Percentiles rank a stretch among this genome's conserved stretches.
Evolutionary conservation across 176 grass and related monocot species (phyloP).

Genomic region (Lolium perenne): DNA sequence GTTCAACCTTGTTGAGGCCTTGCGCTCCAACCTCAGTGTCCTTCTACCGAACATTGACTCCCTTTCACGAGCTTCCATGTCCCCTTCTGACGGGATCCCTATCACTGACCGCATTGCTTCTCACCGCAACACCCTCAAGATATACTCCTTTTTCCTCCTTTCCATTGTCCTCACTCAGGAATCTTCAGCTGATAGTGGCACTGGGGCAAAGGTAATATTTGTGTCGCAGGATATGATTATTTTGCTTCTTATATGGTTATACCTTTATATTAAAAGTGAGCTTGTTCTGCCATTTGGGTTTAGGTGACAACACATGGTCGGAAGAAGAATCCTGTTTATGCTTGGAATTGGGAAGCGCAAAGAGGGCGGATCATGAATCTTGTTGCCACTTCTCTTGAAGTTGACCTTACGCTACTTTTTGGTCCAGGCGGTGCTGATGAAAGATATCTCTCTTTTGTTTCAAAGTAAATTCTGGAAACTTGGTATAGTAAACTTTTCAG

Average conservation of each 20-base stretch:
- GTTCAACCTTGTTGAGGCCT: slow-evolving; percentile 89
- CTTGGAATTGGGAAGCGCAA: slow-evolving; percentile 95
- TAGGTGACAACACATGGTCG: slow-evolving; percentile 67
- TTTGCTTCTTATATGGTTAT: not conserved
- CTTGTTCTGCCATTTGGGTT: slow-evolving; percentile 29
- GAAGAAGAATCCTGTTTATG: slow-evolving; percentile 80
- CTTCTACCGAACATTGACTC: slow-evolving; percentile 91
- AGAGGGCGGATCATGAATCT: slow-evolving; percentile 88
- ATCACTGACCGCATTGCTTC: slow-evolving; percentile 67
- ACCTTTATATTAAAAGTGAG: not conserved
- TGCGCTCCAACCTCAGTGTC: slow-evolving; percentile 93
- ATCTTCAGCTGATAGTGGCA: slow-evolving; percentile 42
- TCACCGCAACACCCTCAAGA: slow-evolving; percentile 86
- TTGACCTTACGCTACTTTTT: slow-evolving; percentile 84
- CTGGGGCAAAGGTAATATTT: slow-evolving; percentile 62
- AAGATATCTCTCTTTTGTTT: slow-evolving; percentile 88
- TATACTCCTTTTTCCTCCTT: slow-evolving; percentile 92
- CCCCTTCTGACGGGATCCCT: slow-evolving; percentile 53
- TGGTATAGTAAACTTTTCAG: slow-evolving; percentile 13
- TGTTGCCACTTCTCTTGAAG: slow-evolving; percentile 90
- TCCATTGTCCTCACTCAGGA: slow-evolving; percentile 64
- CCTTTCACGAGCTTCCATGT: slow-evolving; percentile 65
- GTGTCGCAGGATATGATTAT: not conserved
- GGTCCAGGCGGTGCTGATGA: slow-evolving; percentile 80
- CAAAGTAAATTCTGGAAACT: slow-evolving; percentile 71